phyloP scores from a whole-genome alignment of 2,329 filamentous ascomycete species.

The Aspergillus awamori region DNA sequence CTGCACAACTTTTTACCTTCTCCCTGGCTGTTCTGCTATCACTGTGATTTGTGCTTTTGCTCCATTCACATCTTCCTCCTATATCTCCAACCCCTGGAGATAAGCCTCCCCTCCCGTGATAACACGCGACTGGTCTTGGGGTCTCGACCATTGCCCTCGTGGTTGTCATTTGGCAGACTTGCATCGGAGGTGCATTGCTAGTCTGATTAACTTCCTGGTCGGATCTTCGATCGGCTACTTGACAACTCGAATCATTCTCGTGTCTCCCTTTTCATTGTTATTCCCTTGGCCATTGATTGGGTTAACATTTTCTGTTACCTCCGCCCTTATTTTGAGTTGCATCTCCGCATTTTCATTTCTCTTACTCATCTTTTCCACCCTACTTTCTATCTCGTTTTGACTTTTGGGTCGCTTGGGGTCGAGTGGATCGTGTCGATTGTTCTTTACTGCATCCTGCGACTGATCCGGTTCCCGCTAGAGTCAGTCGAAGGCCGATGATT shows the following conservation, averaged over 20 bases:
- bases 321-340: not conserved
- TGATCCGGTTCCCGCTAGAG: not conserved
- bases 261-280: not conserved
- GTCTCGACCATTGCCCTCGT: slow-evolving; percentile 3
- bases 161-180: slow-evolving; percentile 5
- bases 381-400: not conserved
- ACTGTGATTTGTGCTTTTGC: not conserved
- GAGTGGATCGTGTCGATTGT: not conserved
- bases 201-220: not conserved
- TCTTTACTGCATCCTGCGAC: not conserved
- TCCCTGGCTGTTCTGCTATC: not conserved
- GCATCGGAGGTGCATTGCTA: not conserved
- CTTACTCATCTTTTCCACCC: not conserved
- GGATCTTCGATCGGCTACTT: slow-evolving; percentile 11
- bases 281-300: not conserved
- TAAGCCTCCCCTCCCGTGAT: not conserved
- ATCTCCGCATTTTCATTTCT: slow-evolving; percentile 2
- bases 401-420: not conserved
- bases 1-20: not conserved
- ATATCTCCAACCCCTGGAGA: not conserved
- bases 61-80: not conserved
- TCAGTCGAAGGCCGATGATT: not conserved
- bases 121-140: not conserved
- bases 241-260: not conserved
- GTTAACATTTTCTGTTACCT: not conserved